Conservation (phyloP, 116 monocot genomes). For the Dioscorea cayenensis region DNA sequence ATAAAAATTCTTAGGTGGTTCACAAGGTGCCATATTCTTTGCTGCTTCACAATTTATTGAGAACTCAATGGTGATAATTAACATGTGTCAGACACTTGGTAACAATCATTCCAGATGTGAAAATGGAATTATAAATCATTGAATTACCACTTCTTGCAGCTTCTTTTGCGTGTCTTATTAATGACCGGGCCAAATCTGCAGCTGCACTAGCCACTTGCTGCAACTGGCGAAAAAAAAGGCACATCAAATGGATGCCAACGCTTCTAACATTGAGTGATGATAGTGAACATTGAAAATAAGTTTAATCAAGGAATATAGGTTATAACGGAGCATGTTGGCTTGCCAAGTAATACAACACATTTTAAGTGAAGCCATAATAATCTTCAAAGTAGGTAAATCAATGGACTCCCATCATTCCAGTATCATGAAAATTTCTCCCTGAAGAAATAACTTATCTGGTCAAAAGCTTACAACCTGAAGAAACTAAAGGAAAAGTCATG, state of each 20-base stretch:
- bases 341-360: too few species aligned
- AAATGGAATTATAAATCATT: background rate
- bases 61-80: background rate
- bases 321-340: too few species aligned
- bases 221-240: constrained; percentile 23
- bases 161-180: constrained; percentile 53
- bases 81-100: background rate
- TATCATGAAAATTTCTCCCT: background rate
- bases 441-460: background rate
- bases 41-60: background rate
- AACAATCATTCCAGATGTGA: background rate
- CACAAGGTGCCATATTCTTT: too few species aligned
- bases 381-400: too few species aligned
- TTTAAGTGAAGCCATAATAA: too few species aligned
- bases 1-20: too few species aligned
- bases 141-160: constrained; percentile 43
- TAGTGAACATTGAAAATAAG: background rate
- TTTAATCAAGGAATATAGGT: background rate
- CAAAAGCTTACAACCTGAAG: background rate
- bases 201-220: constrained; percentile 47
- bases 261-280: background rate
- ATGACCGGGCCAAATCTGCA: constrained; percentile 49
- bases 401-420: background rate
- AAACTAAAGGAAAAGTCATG: background rate
- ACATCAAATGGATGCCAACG: background rate